These are phyloP conservation scores for Dictyostelium intermedium DNA, from an alignment of 78 protist species.

Conservation along the genomic window DNA sequence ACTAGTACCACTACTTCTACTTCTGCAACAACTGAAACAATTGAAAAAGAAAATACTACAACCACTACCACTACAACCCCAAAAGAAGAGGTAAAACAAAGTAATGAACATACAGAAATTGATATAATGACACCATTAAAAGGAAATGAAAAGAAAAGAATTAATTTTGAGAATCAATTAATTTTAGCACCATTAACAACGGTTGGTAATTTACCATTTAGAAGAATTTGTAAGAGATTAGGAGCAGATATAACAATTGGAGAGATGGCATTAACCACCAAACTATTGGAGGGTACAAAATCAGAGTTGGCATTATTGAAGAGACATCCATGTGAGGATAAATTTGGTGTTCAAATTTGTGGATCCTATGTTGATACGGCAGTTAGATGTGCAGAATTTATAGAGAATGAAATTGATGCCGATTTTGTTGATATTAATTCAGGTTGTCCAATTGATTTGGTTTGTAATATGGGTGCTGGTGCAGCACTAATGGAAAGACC, in stretches of 20 bases:
- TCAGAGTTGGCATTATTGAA: slow-evolving; percentile 89
- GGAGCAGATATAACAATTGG: slow-evolving; percentile 92
- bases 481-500: slow-evolving; percentile 84
- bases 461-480: slow-evolving; percentile 87
- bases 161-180: slow-evolving; percentile 89
- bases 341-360: slow-evolving; percentile 96
- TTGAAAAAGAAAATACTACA: background rate
- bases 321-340: slow-evolving; percentile 90
- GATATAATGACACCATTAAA: slow-evolving; percentile 21
- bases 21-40: background rate
- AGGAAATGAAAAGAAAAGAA: slow-evolving; percentile 48
- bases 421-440: slow-evolving; percentile 95
- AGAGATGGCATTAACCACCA: slow-evolving; percentile 94
- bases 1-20: background rate
- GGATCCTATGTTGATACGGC: slow-evolving; percentile 78
- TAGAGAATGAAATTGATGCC: slow-evolving; percentile 40
- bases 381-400: slow-evolving; percentile 72
- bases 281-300: slow-evolving; percentile 79
- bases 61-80: background rate
- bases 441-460: slow-evolving; percentile 97
- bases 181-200: slow-evolving; percentile 98
- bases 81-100: background rate
- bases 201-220: slow-evolving; percentile 99
- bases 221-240: slow-evolving; percentile 89
- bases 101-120: slow-evolving; percentile 40